phyloP scores from a whole-genome alignment of 2,329 filamentous ascomycete species.

The Colletotrichum chrysophilum region DNA sequence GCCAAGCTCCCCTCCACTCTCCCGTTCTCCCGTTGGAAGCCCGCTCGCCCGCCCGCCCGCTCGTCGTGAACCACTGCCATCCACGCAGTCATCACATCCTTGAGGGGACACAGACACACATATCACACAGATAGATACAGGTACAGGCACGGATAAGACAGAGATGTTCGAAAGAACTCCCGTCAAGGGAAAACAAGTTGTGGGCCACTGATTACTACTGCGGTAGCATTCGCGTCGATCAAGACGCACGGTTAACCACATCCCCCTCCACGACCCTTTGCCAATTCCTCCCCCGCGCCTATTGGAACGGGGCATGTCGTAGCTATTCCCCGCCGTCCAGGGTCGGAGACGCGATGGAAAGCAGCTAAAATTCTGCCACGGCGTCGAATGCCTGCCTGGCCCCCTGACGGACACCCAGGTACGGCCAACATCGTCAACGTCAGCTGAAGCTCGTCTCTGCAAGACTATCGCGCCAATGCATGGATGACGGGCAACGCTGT shows the following conservation, averaged over 20 bases:
- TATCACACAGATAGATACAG: background rate
- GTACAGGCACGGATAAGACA: background rate
- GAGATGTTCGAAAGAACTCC: background rate
- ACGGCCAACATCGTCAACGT: background rate
- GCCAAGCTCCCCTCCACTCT: background rate
- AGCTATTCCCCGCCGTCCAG: slow-evolving; percentile 1
- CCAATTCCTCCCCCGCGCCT: background rate
- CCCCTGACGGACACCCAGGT: background rate
- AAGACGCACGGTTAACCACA: slow-evolving; percentile 1
- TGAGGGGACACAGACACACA: background rate
- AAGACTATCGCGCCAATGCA: background rate
- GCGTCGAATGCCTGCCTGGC: background rate
- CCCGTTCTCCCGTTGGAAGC: background rate
- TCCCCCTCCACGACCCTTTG: background rate
- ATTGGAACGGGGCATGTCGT: slow-evolving; percentile 3
- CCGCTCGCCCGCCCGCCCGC: background rate
- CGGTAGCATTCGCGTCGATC: slow-evolving; percentile 4
- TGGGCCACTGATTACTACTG: background rate
- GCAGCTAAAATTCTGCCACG: background rate
- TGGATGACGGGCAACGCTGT: background rate
- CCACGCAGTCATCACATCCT: background rate
- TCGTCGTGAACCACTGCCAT: background rate
- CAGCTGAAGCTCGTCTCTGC: background rate
- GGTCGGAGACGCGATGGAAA: background rate
- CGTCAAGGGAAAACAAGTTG: background rate